Base-by-base conservation (phyloP, 192 early-diverging fungal species). In the Linnemannia hyalina region DNA sequence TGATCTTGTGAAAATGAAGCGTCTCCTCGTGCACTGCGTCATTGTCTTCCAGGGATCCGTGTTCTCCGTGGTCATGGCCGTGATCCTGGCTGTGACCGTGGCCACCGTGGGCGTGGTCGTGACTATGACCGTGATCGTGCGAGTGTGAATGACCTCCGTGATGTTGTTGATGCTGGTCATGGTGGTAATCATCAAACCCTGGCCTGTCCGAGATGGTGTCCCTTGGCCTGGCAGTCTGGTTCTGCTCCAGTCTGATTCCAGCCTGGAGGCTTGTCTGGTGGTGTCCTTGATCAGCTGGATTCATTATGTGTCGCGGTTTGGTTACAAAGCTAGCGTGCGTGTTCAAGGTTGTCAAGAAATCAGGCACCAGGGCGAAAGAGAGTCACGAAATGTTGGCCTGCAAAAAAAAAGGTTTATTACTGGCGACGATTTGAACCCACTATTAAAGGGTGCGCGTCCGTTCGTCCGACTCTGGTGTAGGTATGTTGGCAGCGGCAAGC, bases 1-100 rank as follows among this genome's bases (percentile, higher is more conserved):
- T 69, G 26, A 93, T 90, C 76, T 93, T 93, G 47, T 87, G 88
- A 68, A 93, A 90, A 69, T 91, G 90, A 32, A 80, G 42, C 40
- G 82, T 55, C 42, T 91, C 91, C 9, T 83, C 82, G 44, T 80
- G 82, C 13, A 63, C 78, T 9, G 82, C 75, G 16, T 90, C 79
- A 0, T 88, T 75, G 35, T 47, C 40, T 11, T 75, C 78, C n/a
- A 68, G 1, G 2, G 32, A 23, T 23, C 38, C 44, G 4, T 40
- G 22, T 32, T 73, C 38, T 0, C 52, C 41, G 29, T 75, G 73
- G 20, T 70, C 47, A 32, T 74, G 57, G 9, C 38, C 29, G 29
- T 77, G 84, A 20, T 55, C 63, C 44, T 78, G 79, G 15, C 18
- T 40, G 32, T 85, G 83, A 7, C 26, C 69, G 60, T 86, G 83